Evolutionary conservation across 2,329 filamentous ascomycete species (phyloP), one percentile per base, ranked within the genome.

Genomic region (Neopestalotiopsis clavispora): DNA sequence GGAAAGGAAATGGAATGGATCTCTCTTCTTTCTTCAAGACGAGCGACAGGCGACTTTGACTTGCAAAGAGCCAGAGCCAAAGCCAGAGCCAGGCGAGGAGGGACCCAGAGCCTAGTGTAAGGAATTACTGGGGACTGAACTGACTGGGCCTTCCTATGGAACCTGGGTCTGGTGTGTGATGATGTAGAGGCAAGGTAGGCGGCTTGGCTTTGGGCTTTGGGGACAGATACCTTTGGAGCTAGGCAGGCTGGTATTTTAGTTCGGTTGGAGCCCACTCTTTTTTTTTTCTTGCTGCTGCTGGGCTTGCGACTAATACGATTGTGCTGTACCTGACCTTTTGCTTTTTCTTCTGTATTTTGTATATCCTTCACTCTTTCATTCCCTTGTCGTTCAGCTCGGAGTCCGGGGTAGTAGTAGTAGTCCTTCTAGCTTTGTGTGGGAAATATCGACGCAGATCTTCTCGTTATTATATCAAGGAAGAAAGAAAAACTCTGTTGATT

Each of bases 341-440:
- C 20, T 34, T 59, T 28, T 30, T 59, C 17, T 59, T 14, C 30
- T 59, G 57, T 34, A n/a, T 59, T 52, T 20, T 28, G 23, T 28
- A 28, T 28, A 28, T 28, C 23, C 45, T 17, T 52, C 57, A 28
- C 28, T 59, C 23, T 59, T 30, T 34, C 56, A 23, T 58, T 30
- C 30, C 30, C 57, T 30, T 12, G 23, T 30, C 57, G 57, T 34
- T 34, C 23, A 14, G 57, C 59, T 30, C 32, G 59, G 59, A 34
- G 34, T 62, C 59, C 59, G 59, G 59, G 59, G 59, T 62, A 62
- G n/a, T 34, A 9, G 23, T 38, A 32, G 59, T 62, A 62, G n/a
- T 34, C n/a, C 10, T 38, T 38, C 34, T 38, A 38, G 10, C 34
- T 38, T 38, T 38, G 34, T 38, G 34, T 38, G 34, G 34, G 14